Evolutionary conservation across 805 yeast species (phyloP), one percentile per base, ranked within the genome.

Genomic region (Alloascoidea africana): DNA sequence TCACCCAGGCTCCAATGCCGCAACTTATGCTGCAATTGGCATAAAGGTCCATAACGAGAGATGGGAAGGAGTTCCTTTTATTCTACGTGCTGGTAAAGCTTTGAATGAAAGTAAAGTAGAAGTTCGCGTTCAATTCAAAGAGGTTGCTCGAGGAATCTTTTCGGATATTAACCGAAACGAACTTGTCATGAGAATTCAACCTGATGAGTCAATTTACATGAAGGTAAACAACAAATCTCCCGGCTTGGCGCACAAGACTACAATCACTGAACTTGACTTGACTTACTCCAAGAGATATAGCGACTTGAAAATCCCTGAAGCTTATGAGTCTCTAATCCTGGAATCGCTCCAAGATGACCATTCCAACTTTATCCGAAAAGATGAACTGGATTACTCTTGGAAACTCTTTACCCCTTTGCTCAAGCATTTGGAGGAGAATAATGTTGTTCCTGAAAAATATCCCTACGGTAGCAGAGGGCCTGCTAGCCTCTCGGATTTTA

Each of bases 41-140:
- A 54, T 89, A 43, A 64, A 76, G 46, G 82, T 91, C 57, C 67
- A 76, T 51, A 91, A 87, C 59, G 97, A 91, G 61, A 76, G 96
- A 55, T 91, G 98, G 98, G 91, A 82, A 44, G 97, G 97, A 52
- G 97, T 91, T 34, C 98, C 98, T 39, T 74, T 91, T 53, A 78
- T 91, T 38, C 66, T 91, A 66, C 74, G 95, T 63, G 98, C 97
- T 13, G 98, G 98, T 53, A 91, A 91, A 63, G 96, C 97, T n/a
- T 65, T 91, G 42, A 85, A 89, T 57, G 87, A 79, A 52, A 81
- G 89, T 42, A 86, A 86, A 67, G 98, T 91, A 36, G 98, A 91
- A 65, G 79, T 91, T 45, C 73, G 97, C 58, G 65, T 91, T 43
- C 97, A 91, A 66, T 89, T 81, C 64, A 84, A 78, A 62, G 79